phyloP scores from a whole-genome alignment of 768 basidiomycete species.

The Hypsizygus marmoreus region DNA sequence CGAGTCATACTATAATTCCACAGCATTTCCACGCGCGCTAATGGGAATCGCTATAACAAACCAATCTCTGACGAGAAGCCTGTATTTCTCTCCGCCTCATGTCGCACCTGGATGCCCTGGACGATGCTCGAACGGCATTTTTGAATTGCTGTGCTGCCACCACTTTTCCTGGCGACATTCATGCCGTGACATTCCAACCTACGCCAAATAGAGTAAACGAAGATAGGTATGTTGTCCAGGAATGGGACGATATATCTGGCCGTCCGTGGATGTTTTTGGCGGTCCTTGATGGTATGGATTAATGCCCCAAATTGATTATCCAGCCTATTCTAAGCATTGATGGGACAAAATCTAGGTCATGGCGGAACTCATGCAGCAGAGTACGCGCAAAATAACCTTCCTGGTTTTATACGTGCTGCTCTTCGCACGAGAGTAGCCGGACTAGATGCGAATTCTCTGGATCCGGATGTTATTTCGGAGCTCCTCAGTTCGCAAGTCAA shows the following conservation, averaged over 20 bases:
- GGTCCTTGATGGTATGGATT: constrained; percentile 2
- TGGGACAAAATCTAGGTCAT: constrained; percentile 2
- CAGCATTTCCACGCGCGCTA: no score
- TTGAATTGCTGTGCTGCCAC: neutral
- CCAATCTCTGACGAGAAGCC: no score
- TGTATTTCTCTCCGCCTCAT: no score
- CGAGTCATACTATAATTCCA: no score
- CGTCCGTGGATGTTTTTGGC: constrained; percentile 4
- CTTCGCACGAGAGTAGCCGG: neutral
- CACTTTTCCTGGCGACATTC: neutral
- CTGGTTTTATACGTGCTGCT: neutral
- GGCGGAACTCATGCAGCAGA: neutral
- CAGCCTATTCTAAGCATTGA: no score
- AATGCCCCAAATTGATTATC: neutral
- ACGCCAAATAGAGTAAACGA: neutral
- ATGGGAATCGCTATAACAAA: no score
- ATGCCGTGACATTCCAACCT: constrained; percentile 5
- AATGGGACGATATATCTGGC: constrained; percentile 3
- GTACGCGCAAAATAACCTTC: neutral
- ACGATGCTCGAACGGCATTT: neutral
- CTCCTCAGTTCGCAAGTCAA: neutral
- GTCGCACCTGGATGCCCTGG: no score
- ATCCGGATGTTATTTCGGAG: neutral
- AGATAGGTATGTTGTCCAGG: neutral
- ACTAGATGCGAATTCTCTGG: neutral